A percentile compares a stretch with the other conserved stretches of the same genome.
phyloP scores from a whole-genome alignment of 164 flowering plant genomes.

The Vitis vinifera region ASM3070453v1 NC_081808.1:11299001-11299500 shows the following conservation, averaged over 20 bases:
- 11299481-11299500: background rate
- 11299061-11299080: background rate
- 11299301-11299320: conserved; percentile 97
- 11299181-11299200: conserved; percentile 79
- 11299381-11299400: conserved; percentile 99
- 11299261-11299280: background rate
- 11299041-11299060: background rate
- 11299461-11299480: background rate
- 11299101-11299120: background rate
- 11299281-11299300: conserved; percentile 74
- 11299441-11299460: too few species aligned
- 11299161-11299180: conserved; percentile 72
- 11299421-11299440: background rate
- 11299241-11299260: background rate
- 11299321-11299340: conserved; percentile 97
- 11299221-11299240: background rate
- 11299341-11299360: conserved; percentile 98
- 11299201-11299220: conserved; percentile 55
- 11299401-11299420: conserved; percentile 72
- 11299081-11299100: background rate
- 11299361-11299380: conserved; percentile 97
- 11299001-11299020: conserved; percentile 7
- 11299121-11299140: conserved; percentile 40
- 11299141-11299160: conserved; percentile 89
- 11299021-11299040: background rate